Evolutionary conservation across 176 grass and related monocot species (phyloP), one percentile per base, ranked within the genome.

Genomic region (Carex scoparia): DNA sequence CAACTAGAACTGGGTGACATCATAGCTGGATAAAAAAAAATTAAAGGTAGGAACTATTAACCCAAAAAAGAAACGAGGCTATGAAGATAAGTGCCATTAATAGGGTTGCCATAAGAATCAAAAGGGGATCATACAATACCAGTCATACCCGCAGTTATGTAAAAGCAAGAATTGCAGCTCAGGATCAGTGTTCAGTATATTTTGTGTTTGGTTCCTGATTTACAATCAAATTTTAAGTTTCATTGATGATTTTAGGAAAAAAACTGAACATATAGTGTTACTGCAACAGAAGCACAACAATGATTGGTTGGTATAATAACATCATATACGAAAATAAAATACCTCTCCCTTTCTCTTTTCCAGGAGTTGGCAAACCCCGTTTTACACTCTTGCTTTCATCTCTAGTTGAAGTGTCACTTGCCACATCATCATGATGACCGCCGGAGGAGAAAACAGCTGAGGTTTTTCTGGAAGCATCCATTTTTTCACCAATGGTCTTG

Each of bases 401-500:
- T 84, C 87, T 86, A 61, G 89, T 83, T 69, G 94, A 92, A 64
- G 80, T 86, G 72, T 88, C 86, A 28, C 86, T 91, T 30, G 84
- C 75, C 60, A 49, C 31, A 46, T 62, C 85, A 61, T 66, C 81
- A 84, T 91, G 88, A 63, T 93, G 86, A 59, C 81, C 4, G 57
- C 78, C 28, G 74, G 81, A 67, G 12, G 81, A 68, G 65, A 79
- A 60, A 61, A 84, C 83, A 79, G 59, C 30, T 5, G 5, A 73
- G 30, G 80, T 79, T 71, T 88, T 84, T 60, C 87, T 89, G 59
- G 68, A 80, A 80, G 86, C 90, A 19, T 56, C 61, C 15, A 18
- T 76, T 32, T 15, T 33, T 23, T 88, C 68, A 30, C 85, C 87
- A 83, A 53, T 70, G 80, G 40, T 85, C 88, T 84, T 90, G 53